Percentiles rank a stretch among this genome's conserved stretches.
phyloP scores from a whole-genome alignment of 2,329 filamentous ascomycete genomes.

The Phoma sp. region DNA sequence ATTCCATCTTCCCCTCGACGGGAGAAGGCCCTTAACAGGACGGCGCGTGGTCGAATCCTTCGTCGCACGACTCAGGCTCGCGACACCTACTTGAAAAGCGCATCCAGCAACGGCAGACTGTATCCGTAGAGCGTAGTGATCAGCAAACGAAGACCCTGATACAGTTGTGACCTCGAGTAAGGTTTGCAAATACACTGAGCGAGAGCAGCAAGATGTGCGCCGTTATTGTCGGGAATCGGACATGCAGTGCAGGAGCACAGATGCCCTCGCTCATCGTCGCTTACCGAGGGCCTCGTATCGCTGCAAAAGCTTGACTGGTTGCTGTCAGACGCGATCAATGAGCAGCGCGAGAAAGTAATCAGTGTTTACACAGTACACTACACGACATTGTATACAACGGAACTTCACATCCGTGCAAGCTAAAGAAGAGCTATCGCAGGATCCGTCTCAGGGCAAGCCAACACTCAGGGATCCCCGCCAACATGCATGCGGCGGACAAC shows the following conservation, averaged over 20 bases:
- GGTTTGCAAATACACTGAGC: not conserved
- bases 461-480: not conserved
- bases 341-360: not conserved
- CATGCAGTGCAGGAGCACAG: too few species aligned
- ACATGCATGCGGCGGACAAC: not conserved
- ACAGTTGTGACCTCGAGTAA: not conserved
- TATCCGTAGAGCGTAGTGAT: not conserved
- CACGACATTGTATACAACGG: not conserved
- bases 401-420: not conserved
- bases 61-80: conserved; percentile 9
- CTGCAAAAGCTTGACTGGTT: not conserved
- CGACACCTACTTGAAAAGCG: conserved; percentile 3
- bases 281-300: not conserved
- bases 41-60: conserved; percentile 1
- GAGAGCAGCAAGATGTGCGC: not conserved
- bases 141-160: not conserved
- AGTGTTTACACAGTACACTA: not conserved
- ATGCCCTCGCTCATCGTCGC: not conserved
- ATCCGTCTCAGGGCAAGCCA: not conserved
- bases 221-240: not conserved
- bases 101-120: not conserved
- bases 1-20: not conserved
- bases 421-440: not conserved
- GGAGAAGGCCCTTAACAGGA: conserved; percentile 1
- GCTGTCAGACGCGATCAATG: not conserved